phyloP scores from a whole-genome alignment of 202 grass and related monocot genomes.

The Zizania palustris region DNA sequence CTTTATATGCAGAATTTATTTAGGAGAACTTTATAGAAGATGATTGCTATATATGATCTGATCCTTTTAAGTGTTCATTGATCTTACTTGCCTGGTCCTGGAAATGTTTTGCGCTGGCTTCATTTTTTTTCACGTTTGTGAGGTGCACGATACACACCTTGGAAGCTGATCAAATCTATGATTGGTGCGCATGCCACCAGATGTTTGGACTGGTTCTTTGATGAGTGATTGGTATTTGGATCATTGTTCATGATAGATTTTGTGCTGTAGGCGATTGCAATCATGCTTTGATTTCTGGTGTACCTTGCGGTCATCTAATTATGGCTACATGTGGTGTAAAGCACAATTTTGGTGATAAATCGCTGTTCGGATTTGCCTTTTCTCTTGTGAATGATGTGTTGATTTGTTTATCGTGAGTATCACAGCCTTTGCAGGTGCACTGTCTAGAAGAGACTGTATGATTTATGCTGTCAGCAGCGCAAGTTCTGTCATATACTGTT shows the following conservation, averaged over 20 bases:
- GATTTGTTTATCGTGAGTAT: slow-evolving; percentile 37
- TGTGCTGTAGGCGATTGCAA: slow-evolving; percentile 30
- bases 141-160: background rate
- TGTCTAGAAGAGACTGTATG: slow-evolving; percentile 31
- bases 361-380: slow-evolving; percentile 32
- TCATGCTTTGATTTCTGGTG: slow-evolving; percentile 42
- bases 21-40: slow-evolving; percentile 38
- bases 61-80: slow-evolving; percentile 7
- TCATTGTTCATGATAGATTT: slow-evolving; percentile 33
- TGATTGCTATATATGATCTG: slow-evolving; percentile 6
- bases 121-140: slow-evolving; percentile 26
- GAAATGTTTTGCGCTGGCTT: slow-evolving; percentile 6
- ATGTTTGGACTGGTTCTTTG: slow-evolving; percentile 20
- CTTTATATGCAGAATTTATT: slow-evolving; percentile 44
- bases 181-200: background rate
- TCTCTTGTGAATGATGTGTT: slow-evolving; percentile 42
- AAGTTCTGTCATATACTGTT: background rate
- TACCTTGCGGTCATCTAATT: slow-evolving; percentile 30
- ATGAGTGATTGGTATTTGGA: slow-evolving; percentile 37
- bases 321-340: slow-evolving; percentile 47
- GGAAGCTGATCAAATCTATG: slow-evolving; percentile 1
- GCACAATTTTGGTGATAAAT: slow-evolving; percentile 56
- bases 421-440: slow-evolving; percentile 17
- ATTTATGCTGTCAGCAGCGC: background rate
- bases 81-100: slow-evolving; percentile 10